A percentile compares a stretch with the other conserved stretches of the same genome.
Conservation (phyloP, 1,284 basidiomycete species). For the Coniferiporia sulphurascens region DNA sequence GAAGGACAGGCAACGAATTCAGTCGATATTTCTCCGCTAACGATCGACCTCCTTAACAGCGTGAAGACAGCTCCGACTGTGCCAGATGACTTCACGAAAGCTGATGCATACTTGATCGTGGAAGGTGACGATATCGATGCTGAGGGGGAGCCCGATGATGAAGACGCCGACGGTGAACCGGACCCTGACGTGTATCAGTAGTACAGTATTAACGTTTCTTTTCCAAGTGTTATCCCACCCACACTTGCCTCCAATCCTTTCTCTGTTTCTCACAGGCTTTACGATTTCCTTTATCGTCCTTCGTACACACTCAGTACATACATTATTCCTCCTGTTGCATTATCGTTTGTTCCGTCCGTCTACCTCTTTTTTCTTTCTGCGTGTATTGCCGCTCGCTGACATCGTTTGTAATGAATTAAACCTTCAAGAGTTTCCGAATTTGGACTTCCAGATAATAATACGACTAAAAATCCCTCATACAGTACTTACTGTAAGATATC, state of each 20-base stretch:
- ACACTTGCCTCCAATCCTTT: not conserved
- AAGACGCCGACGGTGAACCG: slow-evolving; percentile 17
- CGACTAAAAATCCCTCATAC: not conserved
- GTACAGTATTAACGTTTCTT: not conserved
- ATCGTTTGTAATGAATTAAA: slow-evolving; percentile 7
- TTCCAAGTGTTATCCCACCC: not conserved
- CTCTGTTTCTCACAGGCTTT: not conserved
- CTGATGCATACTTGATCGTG: not conserved
- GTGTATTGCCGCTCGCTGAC: slow-evolving; percentile 7
- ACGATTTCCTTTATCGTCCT: not conserved
- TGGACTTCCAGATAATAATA: not conserved
- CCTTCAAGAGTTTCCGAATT: not conserved
- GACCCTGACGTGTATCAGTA: slow-evolving; percentile 13
- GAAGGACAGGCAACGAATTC: not conserved
- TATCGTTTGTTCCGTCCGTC: not conserved
- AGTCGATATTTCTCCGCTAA: not conserved
- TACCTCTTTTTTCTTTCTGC: not conserved
- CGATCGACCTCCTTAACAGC: not conserved
- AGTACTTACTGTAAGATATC: no score
- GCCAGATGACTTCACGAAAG: not conserved
- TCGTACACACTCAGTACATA: not conserved
- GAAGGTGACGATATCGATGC: slow-evolving; percentile 17
- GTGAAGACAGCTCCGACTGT: not conserved
- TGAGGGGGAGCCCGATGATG: slow-evolving; percentile 17
- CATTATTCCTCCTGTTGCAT: slow-evolving; percentile 1